Conservation (phyloP, 306 rosid species). For the Acacia crassicarpa region DNA sequence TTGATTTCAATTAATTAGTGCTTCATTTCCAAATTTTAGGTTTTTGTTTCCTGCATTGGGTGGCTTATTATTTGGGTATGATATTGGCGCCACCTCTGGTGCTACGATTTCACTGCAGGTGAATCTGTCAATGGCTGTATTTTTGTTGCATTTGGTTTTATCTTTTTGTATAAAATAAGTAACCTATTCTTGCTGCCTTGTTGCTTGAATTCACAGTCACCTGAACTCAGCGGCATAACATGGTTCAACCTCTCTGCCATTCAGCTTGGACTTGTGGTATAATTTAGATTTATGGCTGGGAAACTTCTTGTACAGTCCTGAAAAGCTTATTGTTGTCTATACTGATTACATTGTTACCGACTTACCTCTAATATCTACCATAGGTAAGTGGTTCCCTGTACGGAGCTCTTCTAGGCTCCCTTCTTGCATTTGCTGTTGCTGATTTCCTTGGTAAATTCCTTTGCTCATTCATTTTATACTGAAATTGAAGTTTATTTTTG, state of each 20-base stretch:
- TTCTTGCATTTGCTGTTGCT: slow-evolving; percentile 72
- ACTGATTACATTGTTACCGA: slow-evolving; percentile 21
- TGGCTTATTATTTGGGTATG: slow-evolving; percentile 93
- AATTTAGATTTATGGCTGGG: slow-evolving; percentile 26
- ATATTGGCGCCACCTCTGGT: slow-evolving; percentile 97
- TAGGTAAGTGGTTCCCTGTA: slow-evolving; percentile 95
- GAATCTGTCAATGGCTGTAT: slow-evolving; percentile 22
- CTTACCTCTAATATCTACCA: slow-evolving; percentile 11
- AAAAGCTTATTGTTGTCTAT: slow-evolving; percentile 8
- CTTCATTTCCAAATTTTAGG: slow-evolving; percentile 47
- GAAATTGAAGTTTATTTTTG: slow-evolving; percentile 21
- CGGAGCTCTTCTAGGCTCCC: slow-evolving; percentile 94
- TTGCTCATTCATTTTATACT: slow-evolving; percentile 27
- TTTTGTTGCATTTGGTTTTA: neutral
- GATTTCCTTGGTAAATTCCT: slow-evolving; percentile 81
- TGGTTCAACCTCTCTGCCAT: slow-evolving; percentile 82
- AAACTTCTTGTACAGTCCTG: slow-evolving; percentile 14
- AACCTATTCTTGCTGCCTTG: slow-evolving; percentile 7
- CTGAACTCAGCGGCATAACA: slow-evolving; percentile 79
- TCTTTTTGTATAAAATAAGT: neutral
- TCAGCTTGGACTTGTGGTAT: slow-evolving; percentile 97
- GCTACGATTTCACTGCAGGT: slow-evolving; percentile 90
- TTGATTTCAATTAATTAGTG: slow-evolving; percentile 14
- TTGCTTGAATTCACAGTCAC: slow-evolving; percentile 65
- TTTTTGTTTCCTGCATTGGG: slow-evolving; percentile 96